Base-by-base conservation (phyloP, 352 stramenopile species). In the Hyphochytrium catenoides region DNA sequence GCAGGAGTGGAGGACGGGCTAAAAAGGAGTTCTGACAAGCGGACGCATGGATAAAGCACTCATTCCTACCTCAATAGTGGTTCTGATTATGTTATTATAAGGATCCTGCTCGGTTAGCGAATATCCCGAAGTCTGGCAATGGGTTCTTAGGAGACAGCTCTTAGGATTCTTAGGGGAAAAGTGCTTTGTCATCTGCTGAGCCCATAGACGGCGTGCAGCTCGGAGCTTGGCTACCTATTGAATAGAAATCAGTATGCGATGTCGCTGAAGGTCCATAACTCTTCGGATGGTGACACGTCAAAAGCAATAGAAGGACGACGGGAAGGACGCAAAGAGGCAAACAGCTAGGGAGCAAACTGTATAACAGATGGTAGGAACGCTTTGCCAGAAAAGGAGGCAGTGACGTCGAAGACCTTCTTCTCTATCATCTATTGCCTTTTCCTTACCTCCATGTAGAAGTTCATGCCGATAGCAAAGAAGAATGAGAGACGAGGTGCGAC, bases 71-170 rank as follows among this genome's bases (percentile, higher is more conserved):
- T 96, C 88, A 21, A 96, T 74, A 0, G 88, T 93, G 15, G 88
- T 97, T 38, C 88, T 71, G 44, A 96, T 85, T 31, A 96, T 74
- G 46, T 97, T 97, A 49, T 97, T 97, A 55, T 94, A 90, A 38
- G 86, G 86, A 47, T 97, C 85, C 45, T 94, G 81, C 46, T 95
- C 86, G 3, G 85, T 95, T 17, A 95, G 52, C 38, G 77, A 91
- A 49, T 95, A 95, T 17, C 84, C 83, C 26, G 72, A 92, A 5
- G 85, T 96, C 58, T 97, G 87, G 46, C 84, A 95, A 54, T 97
- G 87, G 20, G 87, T 95, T 35, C 87, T 69, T 29, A 97, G 54
- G 22, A 96, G 54, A 35, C 91, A 51, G 50, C 61, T 85, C 55
- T 94, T 93, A 2, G 54, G 54, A 47, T 94, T 92, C 55, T 94